A percentile compares a stretch with the other conserved stretches of the same genome.
Conservation (phyloP, 805 yeast species). For the Lipomyces kockii region DNA sequence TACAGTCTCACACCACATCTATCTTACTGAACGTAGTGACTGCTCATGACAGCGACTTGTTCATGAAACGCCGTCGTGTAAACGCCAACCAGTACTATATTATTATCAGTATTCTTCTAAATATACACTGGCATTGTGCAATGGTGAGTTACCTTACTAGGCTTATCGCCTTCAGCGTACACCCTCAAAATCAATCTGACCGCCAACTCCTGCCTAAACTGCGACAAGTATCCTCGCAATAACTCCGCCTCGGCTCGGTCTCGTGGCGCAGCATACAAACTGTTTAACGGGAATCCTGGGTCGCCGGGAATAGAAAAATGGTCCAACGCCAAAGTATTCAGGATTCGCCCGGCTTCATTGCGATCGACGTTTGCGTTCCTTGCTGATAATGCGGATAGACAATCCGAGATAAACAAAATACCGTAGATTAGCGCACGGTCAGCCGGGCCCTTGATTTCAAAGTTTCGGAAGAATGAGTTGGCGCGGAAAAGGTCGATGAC, state of each 20-base stretch:
- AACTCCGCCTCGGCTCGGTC: conserved; percentile 78
- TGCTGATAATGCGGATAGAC: conserved; percentile 66
- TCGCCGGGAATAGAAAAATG: conserved; percentile 94
- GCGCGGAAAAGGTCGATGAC: conserved; percentile 89
- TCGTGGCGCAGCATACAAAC: conserved; percentile 72
- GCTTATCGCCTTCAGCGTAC: conserved; percentile 58
- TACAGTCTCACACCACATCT: not conserved
- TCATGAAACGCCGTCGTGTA: conserved; percentile 94
- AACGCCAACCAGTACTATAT: conserved; percentile 84
- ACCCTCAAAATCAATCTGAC: conserved; percentile 75
- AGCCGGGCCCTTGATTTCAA: conserved; percentile 94
- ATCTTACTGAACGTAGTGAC: not conserved
- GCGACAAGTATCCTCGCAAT: conserved; percentile 79
- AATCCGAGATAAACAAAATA: conserved; percentile 83
- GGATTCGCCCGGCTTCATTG: conserved; percentile 50
- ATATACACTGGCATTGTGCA: not conserved
- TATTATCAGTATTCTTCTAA: not conserved
- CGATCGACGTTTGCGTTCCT: conserved; percentile 39
- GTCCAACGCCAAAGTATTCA: conserved; percentile 86
- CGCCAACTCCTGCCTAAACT: conserved; percentile 93
- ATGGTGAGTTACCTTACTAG: conserved; percentile 61
- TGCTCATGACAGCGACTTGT: conserved; percentile 64
- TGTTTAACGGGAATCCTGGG: conserved; percentile 88
- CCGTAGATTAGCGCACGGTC: conserved; percentile 94
- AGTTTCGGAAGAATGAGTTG: conserved; percentile 93